A percentile compares a stretch with the other conserved stretches of the same genome.
Evolutionary conservation across 1,284 basidiomycete genomes (phyloP).

Genomic region (Chalciporus sp.): DNA sequence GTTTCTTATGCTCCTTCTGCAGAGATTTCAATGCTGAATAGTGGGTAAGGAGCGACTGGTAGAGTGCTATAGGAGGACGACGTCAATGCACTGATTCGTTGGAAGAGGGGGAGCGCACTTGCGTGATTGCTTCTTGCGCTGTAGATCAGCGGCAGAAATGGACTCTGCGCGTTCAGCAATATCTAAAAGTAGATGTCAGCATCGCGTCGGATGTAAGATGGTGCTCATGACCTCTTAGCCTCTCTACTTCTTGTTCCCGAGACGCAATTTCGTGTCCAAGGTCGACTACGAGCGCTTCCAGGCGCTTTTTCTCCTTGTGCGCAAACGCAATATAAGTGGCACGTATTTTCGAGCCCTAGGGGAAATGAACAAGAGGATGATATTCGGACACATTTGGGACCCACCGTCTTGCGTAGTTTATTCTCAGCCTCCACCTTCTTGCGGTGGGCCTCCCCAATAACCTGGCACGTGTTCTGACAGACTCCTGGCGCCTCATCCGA

Average conservation of each 20-base stretch:
- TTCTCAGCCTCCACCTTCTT: slow-evolving; percentile 68
- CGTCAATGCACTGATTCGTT: slow-evolving; percentile 28
- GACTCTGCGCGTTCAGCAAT: slow-evolving; percentile 72
- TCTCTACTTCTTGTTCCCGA: slow-evolving; percentile 70
- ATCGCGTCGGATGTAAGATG: not conserved
- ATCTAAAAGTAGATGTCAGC: slow-evolving; percentile 43
- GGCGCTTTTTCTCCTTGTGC: slow-evolving; percentile 81
- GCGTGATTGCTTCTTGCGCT: slow-evolving; percentile 87
- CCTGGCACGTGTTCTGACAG: slow-evolving; percentile 80
- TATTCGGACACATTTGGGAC: slow-evolving; percentile 24
- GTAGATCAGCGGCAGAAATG: slow-evolving; percentile 71
- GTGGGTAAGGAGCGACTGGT: slow-evolving; percentile 74
- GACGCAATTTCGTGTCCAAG: slow-evolving; percentile 60
- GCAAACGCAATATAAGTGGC: slow-evolving; percentile 87
- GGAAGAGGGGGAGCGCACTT: slow-evolving; percentile 34
- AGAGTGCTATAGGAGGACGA: slow-evolving; percentile 62
- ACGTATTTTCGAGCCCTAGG: slow-evolving; percentile 88
- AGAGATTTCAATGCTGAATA: slow-evolving; percentile 78
- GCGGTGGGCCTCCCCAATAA: slow-evolving; percentile 73
- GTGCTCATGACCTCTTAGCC: slow-evolving; percentile 56
- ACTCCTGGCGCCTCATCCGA: slow-evolving; percentile 85
- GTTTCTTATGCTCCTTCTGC: slow-evolving; percentile 68
- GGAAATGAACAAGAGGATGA: not conserved
- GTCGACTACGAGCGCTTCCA: slow-evolving; percentile 63
- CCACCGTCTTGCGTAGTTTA: slow-evolving; percentile 80